Base-by-base conservation (phyloP, 202 grass and related monocot genomes). In the Panicum hallii region DNA sequence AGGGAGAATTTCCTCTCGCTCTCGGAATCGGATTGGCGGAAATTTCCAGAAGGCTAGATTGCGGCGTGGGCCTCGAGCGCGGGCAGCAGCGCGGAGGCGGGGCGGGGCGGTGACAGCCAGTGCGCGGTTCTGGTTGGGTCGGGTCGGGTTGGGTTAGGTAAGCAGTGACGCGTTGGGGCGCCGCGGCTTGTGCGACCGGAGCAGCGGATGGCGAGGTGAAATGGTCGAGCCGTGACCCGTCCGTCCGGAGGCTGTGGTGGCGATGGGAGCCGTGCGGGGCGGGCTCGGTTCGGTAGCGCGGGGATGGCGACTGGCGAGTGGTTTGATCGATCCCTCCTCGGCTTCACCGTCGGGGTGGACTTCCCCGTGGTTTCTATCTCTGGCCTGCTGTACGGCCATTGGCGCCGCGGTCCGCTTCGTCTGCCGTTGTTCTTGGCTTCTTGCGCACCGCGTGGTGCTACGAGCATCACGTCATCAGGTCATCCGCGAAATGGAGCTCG, bases 1-100 rank as follows among this genome's bases (percentile, higher is more conserved):
- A 38, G 55, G 60, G 52, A 67, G 28, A 64, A 15, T 42, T 56
- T 75, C 13, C 79, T 57, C 54, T 42, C 20, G 44, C 40, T 41
- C 66, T 41, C 66, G 41, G 79, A 71, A 82, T 82, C 79, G 77
- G 81, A 77, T 84, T 60, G 78, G 81, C 72, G 89, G 71, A 91
- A 85, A 61, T 88, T 88, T 88, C 85, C 85, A 85, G 85, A 85
- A 85, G 77, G 71, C 9, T 54, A 40, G 54, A 78, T 75, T 46
- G 45, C 50, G 15, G 52, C 63, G 43, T 60, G 63, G 83, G 83
- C 28, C 32, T 54, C 72, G 72, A 19, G 73, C 41, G 41, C 52
- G 17, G 7, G 45, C 28, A 17, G 38, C 32, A 32, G 32, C 32
- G 32, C 36, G n/a, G 45, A 32, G 40, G 69, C 40, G 50, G 38